Evolutionary conservation across 805 yeast species (phyloP), one percentile per base, ranked within the genome.

Genomic region (Candida silvicultrix): DNA sequence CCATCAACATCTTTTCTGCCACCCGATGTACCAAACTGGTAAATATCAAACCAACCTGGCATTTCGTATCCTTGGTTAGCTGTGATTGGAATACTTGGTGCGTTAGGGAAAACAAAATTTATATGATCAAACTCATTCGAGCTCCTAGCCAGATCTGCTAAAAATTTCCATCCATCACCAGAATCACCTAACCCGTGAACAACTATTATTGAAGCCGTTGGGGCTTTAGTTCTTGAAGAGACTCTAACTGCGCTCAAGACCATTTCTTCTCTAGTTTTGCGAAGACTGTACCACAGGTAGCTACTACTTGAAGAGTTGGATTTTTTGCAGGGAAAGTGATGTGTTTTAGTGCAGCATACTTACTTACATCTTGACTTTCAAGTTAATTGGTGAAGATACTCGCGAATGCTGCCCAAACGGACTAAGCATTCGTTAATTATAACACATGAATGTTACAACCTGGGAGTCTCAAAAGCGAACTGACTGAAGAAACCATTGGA

Each of bases 111-210:
- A n/a, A 90, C 74, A 56, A 85, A 89, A 54, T 82, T 83, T 52
- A 76, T 74, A 54, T 74, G 80, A 53, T 67, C 71, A 56, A 74
- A 83, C 18, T 62, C 74, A 19, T 69, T 60, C 38, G 68, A 63
- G 43, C 57, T 56, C 45, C 72, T 73, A 22, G 86, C 74, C 45
- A 79, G 67, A 36, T 81, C 83, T 4, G 94, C 86, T 37, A 92
- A 67, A 70, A 87, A 88, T 40, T 78, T 71, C 97, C 97, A 92
- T 2, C 97, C 97, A 16, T 74, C 71, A 5, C 96, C 97, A 0
- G 88, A 64, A 63, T 92, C 98, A 10, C 99, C 99, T 16, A 92
- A 70, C 0, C 99, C 98, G 62, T 94, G 98, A 45, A 88, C 60
- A 49, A 90, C 74, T 20, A 90, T 85, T 31, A 89, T 68, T 1